Evolutionary conservation across 2,329 filamentous ascomycete species (phyloP).

Genomic region (Diaporthe vexans): DNA sequence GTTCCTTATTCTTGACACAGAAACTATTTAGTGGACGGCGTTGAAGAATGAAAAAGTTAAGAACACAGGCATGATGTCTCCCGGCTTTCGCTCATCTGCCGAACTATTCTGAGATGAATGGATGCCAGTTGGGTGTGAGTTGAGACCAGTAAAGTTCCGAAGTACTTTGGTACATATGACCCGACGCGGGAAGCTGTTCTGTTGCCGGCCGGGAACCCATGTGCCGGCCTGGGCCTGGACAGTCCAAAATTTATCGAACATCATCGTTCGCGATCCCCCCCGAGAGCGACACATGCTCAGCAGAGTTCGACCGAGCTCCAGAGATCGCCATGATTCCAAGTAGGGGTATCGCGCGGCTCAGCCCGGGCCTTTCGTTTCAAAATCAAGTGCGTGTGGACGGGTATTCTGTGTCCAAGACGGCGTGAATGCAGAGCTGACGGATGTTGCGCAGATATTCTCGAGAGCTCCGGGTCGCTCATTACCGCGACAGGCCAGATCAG

Average conservation of each 20-base stretch:
- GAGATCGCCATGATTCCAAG: conserved; percentile 65
- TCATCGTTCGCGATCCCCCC: background rate
- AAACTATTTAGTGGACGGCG: background rate
- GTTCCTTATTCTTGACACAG: background rate
- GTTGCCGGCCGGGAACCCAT: conserved; percentile 27
- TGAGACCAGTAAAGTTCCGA: background rate
- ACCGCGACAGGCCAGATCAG: conserved; percentile 35
- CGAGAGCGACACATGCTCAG: background rate
- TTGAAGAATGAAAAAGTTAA: too few relatives aligned
- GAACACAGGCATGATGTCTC: too few relatives aligned
- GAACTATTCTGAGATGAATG: background rate
- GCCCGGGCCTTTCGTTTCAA: conserved; percentile 58
- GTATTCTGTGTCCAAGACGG: background rate
- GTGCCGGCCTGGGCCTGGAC: conserved; percentile 19
- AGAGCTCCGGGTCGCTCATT: conserved; percentile 39
- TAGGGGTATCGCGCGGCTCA: conserved; percentile 64
- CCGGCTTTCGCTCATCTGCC: background rate
- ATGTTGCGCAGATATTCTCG: conserved; percentile 35
- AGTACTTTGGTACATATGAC: background rate
- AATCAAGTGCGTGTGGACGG: conserved; percentile 49
- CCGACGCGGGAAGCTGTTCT: conserved; percentile 1
- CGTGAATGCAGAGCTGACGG: background rate
- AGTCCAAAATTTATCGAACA: conserved; percentile 31
- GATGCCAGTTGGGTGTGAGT: background rate
- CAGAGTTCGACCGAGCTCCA: conserved; percentile 38